Base-by-base conservation (phyloP, 257 asterid genomes). In the Orobanche coerulescens region DNA sequence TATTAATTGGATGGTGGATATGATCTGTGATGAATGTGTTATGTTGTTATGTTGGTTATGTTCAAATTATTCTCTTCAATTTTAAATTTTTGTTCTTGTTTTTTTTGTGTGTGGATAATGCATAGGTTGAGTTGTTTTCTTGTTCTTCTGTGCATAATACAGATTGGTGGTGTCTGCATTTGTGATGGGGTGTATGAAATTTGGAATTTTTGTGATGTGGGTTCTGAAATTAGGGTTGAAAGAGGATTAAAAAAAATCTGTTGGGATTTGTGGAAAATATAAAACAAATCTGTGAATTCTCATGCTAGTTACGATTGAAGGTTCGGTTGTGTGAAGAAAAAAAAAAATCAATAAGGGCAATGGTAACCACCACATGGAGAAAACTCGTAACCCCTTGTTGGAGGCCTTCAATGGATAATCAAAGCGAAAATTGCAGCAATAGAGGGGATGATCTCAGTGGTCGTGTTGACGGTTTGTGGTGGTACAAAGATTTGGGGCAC, bases 401-500 rank as follows among this genome's bases (percentile, higher is more conserved):
- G 93, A 77, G 78, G 70, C 85, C 93, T 5, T 30, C 81, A 8
- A 42, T 68, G 16, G 80, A 55, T 47, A 67, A 47, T 30, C 83
- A 68, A 25, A 73, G 76, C 37, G 77, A 79, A 40, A 74, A 66
- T 65, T 74, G 75, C 64, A 76, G 84, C 60, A 70, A 39, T 43
- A 58, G 79, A 64, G 85, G 77, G 18, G 79, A 75, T 22, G 87
- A 81, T 30, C 11, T 56, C 11, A 72, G 55, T 20, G 84, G 90
- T 22, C 70, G 76, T 4, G 80, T 70, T 19, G 85, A 90, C 48
- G 95, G 90, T 34, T 68, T 87, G 64, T 79, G 78, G 88, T 90
- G 95, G 97, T 81, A 81, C 55, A 84, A 81, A 59, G 95, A 87
- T 73, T 70, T 70, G 20, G 97, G 94, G 34, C 48, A 60, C 0